A percentile compares a stretch with the other conserved stretches of the same genome.
Conservation (phyloP, 2,329 filamentous ascomycete species). For the Ascochyta clinopodiicola region DNA sequence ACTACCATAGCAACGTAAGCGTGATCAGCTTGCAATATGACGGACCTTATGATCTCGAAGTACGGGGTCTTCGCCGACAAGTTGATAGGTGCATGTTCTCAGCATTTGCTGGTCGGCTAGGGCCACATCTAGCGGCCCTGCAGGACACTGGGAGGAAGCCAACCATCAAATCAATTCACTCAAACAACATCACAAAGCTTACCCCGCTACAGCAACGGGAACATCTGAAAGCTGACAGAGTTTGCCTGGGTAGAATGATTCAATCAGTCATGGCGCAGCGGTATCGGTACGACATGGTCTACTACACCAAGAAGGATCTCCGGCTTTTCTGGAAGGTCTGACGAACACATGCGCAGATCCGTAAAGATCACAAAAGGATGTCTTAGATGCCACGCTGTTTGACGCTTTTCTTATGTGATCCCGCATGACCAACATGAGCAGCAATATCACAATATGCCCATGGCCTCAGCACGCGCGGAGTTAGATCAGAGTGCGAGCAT, state of each 20-base stretch:
- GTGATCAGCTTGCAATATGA: background rate
- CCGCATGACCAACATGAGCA: conserved; percentile 49
- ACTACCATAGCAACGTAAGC: background rate
- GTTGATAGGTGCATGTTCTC: background rate
- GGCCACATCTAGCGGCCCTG: background rate
- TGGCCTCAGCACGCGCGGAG: too few relatives aligned
- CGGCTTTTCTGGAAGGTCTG: background rate
- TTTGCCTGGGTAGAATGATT: background rate
- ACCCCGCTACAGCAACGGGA: background rate
- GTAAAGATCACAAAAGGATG: too few relatives aligned
- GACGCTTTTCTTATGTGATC: conserved; percentile 42
- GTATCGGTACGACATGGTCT: background rate
- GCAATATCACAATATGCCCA: too few relatives aligned
- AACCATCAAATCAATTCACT: background rate
- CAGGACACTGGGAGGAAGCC: background rate
- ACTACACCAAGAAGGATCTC: background rate
- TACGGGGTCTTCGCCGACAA: background rate
- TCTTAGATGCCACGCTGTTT: too few relatives aligned
- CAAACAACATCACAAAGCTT: background rate
- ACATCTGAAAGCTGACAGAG: background rate
- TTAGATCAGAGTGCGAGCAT: too few relatives aligned
- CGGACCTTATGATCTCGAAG: background rate
- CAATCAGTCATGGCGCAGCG: background rate
- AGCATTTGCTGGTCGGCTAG: background rate
- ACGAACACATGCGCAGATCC: background rate